A percentile compares a stretch with the other conserved stretches of the same genome.
Conservation (phyloP, 2,329 filamentous ascomycete species). For the Dothistroma pini region DNA sequence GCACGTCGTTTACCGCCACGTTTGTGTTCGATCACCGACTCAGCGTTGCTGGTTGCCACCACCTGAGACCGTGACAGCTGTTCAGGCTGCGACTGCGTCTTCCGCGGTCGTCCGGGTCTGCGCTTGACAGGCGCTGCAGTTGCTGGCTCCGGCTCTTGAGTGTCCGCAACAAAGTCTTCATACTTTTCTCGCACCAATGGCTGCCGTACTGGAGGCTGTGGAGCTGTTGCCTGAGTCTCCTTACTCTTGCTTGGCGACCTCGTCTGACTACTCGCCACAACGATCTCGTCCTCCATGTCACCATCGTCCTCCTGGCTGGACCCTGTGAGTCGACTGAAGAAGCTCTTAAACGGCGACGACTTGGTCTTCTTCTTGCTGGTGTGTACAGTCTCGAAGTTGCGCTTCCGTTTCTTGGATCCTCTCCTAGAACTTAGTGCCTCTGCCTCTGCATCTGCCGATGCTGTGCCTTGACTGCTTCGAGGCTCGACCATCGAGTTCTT, state of each 20-base stretch:
- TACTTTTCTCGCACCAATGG: neutral
- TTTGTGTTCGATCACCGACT: slow-evolving; percentile 7
- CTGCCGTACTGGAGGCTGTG: neutral
- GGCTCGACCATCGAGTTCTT: slow-evolving; percentile 7
- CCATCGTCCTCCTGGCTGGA: slow-evolving; percentile 30
- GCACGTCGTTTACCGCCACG: slow-evolving; percentile 29
- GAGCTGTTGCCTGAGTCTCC: neutral
- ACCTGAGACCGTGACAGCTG: slow-evolving; percentile 20
- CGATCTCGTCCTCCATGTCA: slow-evolving; percentile 40
- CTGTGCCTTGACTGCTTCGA: neutral
- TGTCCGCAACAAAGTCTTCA: neutral
- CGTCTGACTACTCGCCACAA: slow-evolving; percentile 34
- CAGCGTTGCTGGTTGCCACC: neutral
- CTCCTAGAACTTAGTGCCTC: neutral
- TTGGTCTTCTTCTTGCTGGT: slow-evolving; percentile 27
- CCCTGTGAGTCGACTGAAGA: slow-evolving; percentile 25
- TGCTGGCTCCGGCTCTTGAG: neutral
- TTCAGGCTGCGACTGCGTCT: slow-evolving; percentile 23
- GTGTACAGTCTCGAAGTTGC: neutral
- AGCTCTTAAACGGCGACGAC: slow-evolving; percentile 30
- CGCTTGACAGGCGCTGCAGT: slow-evolving; percentile 22
- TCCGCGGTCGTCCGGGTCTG: slow-evolving; percentile 28
- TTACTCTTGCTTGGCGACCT: neutral
- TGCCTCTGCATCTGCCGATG: neutral
- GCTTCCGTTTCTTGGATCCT: slow-evolving; percentile 3